Percentiles rank a stretch among this genome's conserved stretches.
These are phyloP conservation scores for Neofusicoccum sp. DNA, from an alignment of 2,329 filamentous ascomycete genomes.

Conservation along the genomic window DNA sequence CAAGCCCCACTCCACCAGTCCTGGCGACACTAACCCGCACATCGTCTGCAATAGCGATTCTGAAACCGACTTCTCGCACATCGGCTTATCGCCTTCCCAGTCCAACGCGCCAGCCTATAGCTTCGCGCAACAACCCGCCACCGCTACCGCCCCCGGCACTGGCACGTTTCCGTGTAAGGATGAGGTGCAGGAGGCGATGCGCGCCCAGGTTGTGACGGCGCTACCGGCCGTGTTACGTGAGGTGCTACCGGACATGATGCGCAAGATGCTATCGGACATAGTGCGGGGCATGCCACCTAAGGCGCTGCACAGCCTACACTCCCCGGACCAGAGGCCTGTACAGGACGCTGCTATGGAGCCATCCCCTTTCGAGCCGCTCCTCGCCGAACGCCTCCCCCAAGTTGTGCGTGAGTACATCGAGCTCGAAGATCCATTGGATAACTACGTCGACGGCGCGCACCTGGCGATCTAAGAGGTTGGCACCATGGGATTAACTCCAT, in stretches of 20 bases:
- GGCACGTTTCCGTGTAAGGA: too few relatives aligned
- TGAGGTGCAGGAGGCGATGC: background rate
- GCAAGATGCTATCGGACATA: background rate
- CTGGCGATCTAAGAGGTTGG: background rate
- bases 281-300: too few relatives aligned
- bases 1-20: background rate
- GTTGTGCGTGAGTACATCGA: background rate
- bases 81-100: background rate
- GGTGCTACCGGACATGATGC: background rate
- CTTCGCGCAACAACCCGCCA: background rate
- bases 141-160: too few relatives aligned
- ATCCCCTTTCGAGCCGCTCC: background rate
- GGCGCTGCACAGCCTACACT: background rate
- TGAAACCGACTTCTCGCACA: background rate
- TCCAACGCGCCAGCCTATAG: too few relatives aligned
- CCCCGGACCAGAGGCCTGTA: background rate
- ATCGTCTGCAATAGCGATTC: background rate
- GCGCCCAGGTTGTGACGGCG: background rate
- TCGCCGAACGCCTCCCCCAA: background rate
- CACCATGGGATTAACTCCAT: too few relatives aligned
- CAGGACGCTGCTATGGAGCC: background rate
- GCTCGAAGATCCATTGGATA: background rate
- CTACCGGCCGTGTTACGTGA: background rate
- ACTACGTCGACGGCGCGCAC: background rate
- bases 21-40: too few relatives aligned